phyloP scores from a whole-genome alignment of 2,329 filamentous ascomycete species.

The Nannizziopsis arthrosporioides region DNA sequence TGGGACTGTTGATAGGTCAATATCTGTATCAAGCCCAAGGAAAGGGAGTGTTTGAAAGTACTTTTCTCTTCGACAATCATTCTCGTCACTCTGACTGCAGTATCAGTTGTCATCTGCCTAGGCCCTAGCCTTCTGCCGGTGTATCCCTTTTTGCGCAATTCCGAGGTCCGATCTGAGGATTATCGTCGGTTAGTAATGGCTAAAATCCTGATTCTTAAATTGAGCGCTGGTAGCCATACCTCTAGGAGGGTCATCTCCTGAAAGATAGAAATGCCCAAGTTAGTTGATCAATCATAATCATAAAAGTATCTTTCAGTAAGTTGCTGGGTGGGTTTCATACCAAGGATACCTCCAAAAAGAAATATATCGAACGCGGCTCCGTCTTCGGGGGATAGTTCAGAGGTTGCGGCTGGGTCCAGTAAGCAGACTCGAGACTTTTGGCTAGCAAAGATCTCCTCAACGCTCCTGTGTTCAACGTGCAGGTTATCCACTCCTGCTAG shows the following conservation, averaged over 20 bases:
- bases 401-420: slow-evolving; percentile 70
- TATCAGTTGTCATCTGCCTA: slow-evolving; percentile 97
- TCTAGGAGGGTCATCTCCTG: slow-evolving; percentile 86
- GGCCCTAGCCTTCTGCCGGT: slow-evolving; percentile 75
- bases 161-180: slow-evolving; percentile 72
- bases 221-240: slow-evolving; percentile 44
- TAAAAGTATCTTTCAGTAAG: neutral
- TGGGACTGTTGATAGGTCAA: slow-evolving; percentile 45
- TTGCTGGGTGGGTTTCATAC: slow-evolving; percentile 40
- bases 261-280: neutral
- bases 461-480: slow-evolving; percentile 60
- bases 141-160: slow-evolving; percentile 88
- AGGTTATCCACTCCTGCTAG: slow-evolving; percentile 53
- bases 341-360: slow-evolving; percentile 89
- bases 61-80: slow-evolving; percentile 76
- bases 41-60: slow-evolving; percentile 30
- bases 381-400: slow-evolving; percentile 75
- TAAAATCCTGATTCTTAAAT: neutral
- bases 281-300: too few relatives aligned
- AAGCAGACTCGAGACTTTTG: slow-evolving; percentile 71
- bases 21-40: neutral
- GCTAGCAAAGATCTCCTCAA: slow-evolving; percentile 67
- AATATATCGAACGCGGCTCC: slow-evolving; percentile 77
- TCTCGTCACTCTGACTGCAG: slow-evolving; percentile 83
- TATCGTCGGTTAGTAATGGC: neutral